phyloP scores from a whole-genome alignment of 2,329 filamentous ascomycete genomes.

The Furcasterigmium sp. region DNA sequence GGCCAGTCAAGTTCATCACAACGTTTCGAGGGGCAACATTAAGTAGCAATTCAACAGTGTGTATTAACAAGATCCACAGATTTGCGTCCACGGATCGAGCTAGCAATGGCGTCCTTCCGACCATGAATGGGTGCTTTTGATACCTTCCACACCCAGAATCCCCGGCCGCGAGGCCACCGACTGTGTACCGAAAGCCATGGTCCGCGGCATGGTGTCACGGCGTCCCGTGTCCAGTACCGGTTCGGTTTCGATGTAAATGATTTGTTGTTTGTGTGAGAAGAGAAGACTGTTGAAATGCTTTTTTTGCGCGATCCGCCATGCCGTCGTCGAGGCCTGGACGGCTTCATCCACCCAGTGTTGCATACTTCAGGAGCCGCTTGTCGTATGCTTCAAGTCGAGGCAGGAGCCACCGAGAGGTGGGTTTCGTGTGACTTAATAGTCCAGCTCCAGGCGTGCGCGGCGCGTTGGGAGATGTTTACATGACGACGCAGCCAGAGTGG shows the following conservation, averaged over 20 bases:
- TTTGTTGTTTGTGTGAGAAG: not conserved
- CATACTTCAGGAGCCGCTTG: not conserved
- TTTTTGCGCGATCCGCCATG: not conserved
- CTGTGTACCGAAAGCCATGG: too few species aligned
- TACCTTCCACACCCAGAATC: too few species aligned
- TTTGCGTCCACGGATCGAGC: too few species aligned
- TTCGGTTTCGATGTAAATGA: not conserved
- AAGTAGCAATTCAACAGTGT: too few species aligned
- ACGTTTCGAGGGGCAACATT: too few species aligned
- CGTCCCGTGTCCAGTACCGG: not conserved
- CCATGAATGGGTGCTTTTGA: too few species aligned
- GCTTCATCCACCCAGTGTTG: not conserved
- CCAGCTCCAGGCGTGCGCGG: conserved; percentile 13
- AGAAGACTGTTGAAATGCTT: not conserved
- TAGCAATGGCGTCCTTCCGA: too few species aligned
- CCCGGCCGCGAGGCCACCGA: too few species aligned
- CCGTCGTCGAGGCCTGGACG: not conserved
- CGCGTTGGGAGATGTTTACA: conserved; percentile 2
- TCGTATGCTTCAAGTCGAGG: too few species aligned
- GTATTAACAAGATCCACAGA: too few species aligned
- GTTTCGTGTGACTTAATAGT: conserved; percentile 22
- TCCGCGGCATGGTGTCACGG: not conserved
- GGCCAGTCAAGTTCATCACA: too few species aligned
- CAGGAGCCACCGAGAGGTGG: not conserved
- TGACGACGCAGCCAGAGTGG: conserved; percentile 3